phyloP scores from a whole-genome alignment of 129 eudicot species.

The Flaveria brownii region DNA sequence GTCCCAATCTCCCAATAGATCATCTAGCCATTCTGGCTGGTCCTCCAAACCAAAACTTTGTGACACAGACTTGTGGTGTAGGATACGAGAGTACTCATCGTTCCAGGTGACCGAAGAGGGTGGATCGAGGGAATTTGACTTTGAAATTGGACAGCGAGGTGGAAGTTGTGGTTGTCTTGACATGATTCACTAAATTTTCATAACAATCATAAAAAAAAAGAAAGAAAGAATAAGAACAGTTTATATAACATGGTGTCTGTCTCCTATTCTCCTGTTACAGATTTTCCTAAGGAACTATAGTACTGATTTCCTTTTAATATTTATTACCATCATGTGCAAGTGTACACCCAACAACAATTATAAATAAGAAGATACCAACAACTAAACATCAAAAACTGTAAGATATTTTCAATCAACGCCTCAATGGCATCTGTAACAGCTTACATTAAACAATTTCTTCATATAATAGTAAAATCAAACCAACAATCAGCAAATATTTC shows the following conservation, averaged over 20 bases:
- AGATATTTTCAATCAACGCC: conserved; percentile 2
- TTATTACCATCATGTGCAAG: neutral
- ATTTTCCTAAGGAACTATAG: conserved; percentile 15
- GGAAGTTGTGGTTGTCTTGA: conserved; percentile 72
- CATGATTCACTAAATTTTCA: conserved; percentile 40
- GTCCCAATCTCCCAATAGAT: conserved; percentile 62
- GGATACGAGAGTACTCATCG: conserved; percentile 19
- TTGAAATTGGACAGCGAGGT: conserved; percentile 73
- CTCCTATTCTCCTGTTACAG: neutral
- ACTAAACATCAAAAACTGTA: neutral
- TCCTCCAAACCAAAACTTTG: conserved; percentile 55
- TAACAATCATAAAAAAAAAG: neutral
- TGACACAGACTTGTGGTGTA: conserved; percentile 50
- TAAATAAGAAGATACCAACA: neutral
- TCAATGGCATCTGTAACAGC: neutral
- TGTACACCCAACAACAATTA: conserved; percentile 23
- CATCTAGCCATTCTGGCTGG: conserved; percentile 73
- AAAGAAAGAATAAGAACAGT: neutral
- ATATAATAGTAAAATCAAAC: neutral
- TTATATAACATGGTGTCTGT: neutral
- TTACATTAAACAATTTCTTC: conserved; percentile 10
- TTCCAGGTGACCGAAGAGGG: conserved; percentile 26
- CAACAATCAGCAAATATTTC: neutral
- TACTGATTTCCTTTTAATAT: neutral
- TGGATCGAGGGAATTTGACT: conserved; percentile 38